Evolutionary conservation across 805 yeast species (phyloP).

Genomic region (Hanseniaspora nectarophila): DNA sequence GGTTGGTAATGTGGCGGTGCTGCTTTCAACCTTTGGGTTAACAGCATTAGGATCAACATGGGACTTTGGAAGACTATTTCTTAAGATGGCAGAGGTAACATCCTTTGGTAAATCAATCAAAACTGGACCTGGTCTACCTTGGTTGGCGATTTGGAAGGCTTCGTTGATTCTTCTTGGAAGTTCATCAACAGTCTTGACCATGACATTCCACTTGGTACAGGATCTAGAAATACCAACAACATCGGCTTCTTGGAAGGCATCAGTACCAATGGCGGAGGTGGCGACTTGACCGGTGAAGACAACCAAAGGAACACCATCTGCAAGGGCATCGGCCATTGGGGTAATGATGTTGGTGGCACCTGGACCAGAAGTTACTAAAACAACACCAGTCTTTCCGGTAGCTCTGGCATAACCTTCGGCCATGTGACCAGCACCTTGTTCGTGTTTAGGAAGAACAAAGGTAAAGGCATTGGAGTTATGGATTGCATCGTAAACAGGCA

Average conservation of each 20-base stretch:
- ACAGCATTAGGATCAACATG: conserved; percentile 64
- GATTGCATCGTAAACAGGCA: conserved; percentile 95
- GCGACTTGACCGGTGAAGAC: conserved; percentile 97
- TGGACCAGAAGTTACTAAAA: conserved; percentile 96
- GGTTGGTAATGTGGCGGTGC: conserved; percentile 60
- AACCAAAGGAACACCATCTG: conserved; percentile 94
- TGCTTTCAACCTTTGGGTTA: conserved; percentile 44
- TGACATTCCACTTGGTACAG: conserved; percentile 98
- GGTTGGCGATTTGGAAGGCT: conserved; percentile 91
- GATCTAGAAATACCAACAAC: conserved; percentile 92
- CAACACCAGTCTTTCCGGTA: conserved; percentile 91
- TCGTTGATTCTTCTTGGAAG: conserved; percentile 91
- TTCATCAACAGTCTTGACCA: conserved; percentile 92
- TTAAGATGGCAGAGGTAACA: conserved; percentile 84
- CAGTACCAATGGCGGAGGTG: conserved; percentile 91
- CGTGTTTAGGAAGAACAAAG: conserved; percentile 89
- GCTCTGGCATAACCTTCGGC: conserved; percentile 98
- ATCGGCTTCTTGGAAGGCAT: conserved; percentile 98
- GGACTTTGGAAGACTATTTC: conserved; percentile 71
- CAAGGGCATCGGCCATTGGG: conserved; percentile 95
- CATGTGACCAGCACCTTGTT: conserved; percentile 99
- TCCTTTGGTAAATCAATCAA: conserved; percentile 96
- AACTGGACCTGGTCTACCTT: conserved; percentile 98
- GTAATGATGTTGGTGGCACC: conserved; percentile 98
- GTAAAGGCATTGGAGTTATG: conserved; percentile 79